Conservation (phyloP, 148 eudicot species). For the Heliosperma pusillum region DNA sequence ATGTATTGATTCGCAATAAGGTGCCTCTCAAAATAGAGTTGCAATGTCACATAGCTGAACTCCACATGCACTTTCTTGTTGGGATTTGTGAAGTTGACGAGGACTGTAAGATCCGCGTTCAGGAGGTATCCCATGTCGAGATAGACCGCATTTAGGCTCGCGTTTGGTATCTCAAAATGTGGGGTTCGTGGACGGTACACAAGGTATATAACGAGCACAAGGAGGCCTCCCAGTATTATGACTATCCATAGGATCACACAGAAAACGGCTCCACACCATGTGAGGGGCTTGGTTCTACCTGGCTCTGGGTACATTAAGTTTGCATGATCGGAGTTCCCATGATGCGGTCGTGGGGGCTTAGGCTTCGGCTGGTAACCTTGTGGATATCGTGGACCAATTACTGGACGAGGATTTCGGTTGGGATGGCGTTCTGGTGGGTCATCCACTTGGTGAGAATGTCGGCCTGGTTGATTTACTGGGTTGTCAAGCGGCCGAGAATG, state of each 20-base stretch:
- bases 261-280: slow-evolving; percentile 60
- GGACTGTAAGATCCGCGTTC: slow-evolving; percentile 63
- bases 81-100: slow-evolving; percentile 75
- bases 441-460: not conserved
- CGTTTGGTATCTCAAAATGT: slow-evolving; percentile 52
- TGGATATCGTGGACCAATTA: not conserved
- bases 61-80: slow-evolving; percentile 62
- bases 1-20: slow-evolving; percentile 56
- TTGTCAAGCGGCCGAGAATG: slow-evolving; percentile 3
- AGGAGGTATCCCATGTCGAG: slow-evolving; percentile 76
- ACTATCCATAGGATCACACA: slow-evolving; percentile 73
- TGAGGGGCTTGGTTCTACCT: slow-evolving; percentile 40
- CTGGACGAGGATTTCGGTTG: slow-evolving; percentile 1
- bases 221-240: slow-evolving; percentile 59
- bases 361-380: slow-evolving; percentile 1
- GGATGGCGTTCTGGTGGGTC: slow-evolving; percentile 7
- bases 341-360: slow-evolving; percentile 19
- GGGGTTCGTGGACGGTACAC: slow-evolving; percentile 63
- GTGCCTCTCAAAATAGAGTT: slow-evolving; percentile 38
- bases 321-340: slow-evolving; percentile 12
- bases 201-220: slow-evolving; percentile 68
- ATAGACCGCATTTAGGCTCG: slow-evolving; percentile 67
- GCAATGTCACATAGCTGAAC: slow-evolving; percentile 49
- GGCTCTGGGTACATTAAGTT: slow-evolving; percentile 38
- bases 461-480: not conserved